These are phyloP conservation scores for Neurospora sp. DNA, from an alignment of 495 filamentous ascomycete species.

Conservation along the genomic window DNA sequence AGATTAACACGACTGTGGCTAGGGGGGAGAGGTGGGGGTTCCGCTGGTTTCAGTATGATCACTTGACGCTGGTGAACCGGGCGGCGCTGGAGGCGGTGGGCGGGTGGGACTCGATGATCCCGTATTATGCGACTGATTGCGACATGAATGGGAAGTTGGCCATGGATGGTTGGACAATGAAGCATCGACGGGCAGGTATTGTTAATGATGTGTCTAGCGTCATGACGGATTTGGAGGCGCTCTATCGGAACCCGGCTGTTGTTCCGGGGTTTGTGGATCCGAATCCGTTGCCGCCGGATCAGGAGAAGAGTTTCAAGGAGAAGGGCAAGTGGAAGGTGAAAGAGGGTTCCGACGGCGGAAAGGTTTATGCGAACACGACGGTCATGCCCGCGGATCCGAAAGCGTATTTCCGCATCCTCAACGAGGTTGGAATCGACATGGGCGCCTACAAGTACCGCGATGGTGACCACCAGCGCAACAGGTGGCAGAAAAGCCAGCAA, in stretches of 20 bases:
- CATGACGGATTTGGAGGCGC: conserved; percentile 32
- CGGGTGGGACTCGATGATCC: conserved; percentile 52
- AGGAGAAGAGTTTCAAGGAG: conserved; percentile 6
- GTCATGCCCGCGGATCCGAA: conserved; percentile 14
- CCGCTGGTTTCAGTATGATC: conserved; percentile 47
- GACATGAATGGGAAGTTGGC: conserved; percentile 45
- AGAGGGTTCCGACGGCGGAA: background rate
- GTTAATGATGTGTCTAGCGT: conserved; percentile 41
- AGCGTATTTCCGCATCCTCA: conserved; percentile 22
- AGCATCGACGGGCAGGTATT: conserved; percentile 34
- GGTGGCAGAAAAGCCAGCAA: conserved; percentile 47
- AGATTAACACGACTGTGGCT: conserved; percentile 23
- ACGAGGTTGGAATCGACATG: conserved; percentile 20
- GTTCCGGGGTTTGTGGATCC: conserved; percentile 28
- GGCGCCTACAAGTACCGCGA: conserved; percentile 33
- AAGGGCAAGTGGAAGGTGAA: conserved; percentile 7
- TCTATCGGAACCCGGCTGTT: conserved; percentile 33
- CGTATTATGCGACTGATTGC: conserved; percentile 52
- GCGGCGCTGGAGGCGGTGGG: conserved; percentile 42
- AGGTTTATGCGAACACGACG: background rate
- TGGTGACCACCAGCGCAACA: conserved; percentile 37
- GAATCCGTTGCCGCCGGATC: conserved; percentile 23
- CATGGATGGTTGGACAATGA: conserved; percentile 39
- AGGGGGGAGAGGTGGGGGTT: conserved; percentile 36
- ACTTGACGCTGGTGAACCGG: conserved; percentile 46